Percentiles rank a stretch among this genome's conserved stretches.
phyloP scores from a whole-genome alignment of 1,284 basidiomycete species.

The Tylopilus sp. region DNA sequence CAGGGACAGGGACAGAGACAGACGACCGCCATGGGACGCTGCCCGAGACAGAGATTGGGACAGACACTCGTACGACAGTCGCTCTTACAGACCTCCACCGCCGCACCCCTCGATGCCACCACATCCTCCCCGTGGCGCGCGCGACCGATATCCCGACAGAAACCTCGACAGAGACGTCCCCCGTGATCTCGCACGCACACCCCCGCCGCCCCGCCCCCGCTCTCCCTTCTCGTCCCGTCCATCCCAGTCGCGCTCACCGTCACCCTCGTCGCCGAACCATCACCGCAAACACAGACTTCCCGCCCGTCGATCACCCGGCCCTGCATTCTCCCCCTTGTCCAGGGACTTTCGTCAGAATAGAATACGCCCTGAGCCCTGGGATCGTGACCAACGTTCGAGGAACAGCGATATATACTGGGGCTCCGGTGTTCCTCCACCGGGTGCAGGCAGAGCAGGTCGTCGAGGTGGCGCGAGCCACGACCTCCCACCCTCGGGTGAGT shows the following conservation, averaged over 20 bases:
- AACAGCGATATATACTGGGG: slow-evolving; percentile 13
- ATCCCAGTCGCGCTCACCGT: slow-evolving; percentile 25
- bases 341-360: slow-evolving; percentile 35
- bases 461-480: slow-evolving; percentile 13
- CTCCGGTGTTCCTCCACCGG: slow-evolving; percentile 7
- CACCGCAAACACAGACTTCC: slow-evolving; percentile 47
- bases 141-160: slow-evolving; percentile 27
- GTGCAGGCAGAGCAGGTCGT: slow-evolving; percentile 6
- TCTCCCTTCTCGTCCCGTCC: slow-evolving; percentile 22
- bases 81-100: slow-evolving; percentile 21
- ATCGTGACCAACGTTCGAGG: slow-evolving; percentile 25
- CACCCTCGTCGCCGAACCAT: slow-evolving; percentile 36
- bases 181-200: slow-evolving; percentile 33
- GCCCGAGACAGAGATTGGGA: slow-evolving; percentile 23
- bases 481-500: slow-evolving; percentile 12
- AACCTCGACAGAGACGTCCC: slow-evolving; percentile 24
- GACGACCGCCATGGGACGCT: slow-evolving; percentile 27
- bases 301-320: slow-evolving; percentile 38
- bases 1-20: slow-evolving; percentile 28
- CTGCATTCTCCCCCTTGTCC: slow-evolving; percentile 38
- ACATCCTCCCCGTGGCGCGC: slow-evolving; percentile 16
- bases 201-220: slow-evolving; percentile 29
- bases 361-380: slow-evolving; percentile 31
- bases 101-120: slow-evolving; percentile 8
- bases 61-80: slow-evolving; percentile 21